Evolutionary conservation across 306 rosid genomes (phyloP), one percentile per base, ranked within the genome.

Genomic region (Alnus glutinosa): DNA sequence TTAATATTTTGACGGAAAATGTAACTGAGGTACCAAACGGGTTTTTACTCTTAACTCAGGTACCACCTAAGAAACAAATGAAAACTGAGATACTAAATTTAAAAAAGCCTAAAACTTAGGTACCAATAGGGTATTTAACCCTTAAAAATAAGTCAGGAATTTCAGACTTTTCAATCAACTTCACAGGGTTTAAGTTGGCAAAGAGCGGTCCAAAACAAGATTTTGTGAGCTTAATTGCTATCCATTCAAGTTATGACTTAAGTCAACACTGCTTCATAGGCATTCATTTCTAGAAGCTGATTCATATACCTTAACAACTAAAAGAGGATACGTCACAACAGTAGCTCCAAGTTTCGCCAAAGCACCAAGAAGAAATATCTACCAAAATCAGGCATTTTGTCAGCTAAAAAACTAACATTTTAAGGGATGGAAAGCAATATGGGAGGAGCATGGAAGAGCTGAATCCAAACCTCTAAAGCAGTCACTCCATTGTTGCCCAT

Each of bases 321-420:
- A 80, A 59, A 95, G 91, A 75, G 99, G 99, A 89, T 95, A 95
- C 3, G 97, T 95, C 69, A 95, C 88, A 57, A 91, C 88, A 15
- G 99, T 95, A 71, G 99, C 99, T 80, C 99, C 98, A 68, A 95
- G 94, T 86, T 95, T 95, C 47, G 98, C 98, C 64, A 95, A 71
- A 47, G 98, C 98, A 69, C 98, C 98, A 68, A 93, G 96, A 78
- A 93, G 83, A 90, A 95, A 95, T 68, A 91, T 78, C 99, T 95
- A 86, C 58, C 58, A 68, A 79, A 80, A 77, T 15, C 62, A 73
- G 79, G 68, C 78, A 89, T 77, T 75, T 47, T 57, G 73, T 87
- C 67, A 86, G 77, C 77, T 71, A 52, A 71, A 67, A n/a, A 61
- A 28, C 16, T 9, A 5, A 57, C 52, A 18, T 23, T 15, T n/a